phyloP scores from a whole-genome alignment of 2,329 filamentous ascomycete species.

The Dissoconium aciculare region DNA sequence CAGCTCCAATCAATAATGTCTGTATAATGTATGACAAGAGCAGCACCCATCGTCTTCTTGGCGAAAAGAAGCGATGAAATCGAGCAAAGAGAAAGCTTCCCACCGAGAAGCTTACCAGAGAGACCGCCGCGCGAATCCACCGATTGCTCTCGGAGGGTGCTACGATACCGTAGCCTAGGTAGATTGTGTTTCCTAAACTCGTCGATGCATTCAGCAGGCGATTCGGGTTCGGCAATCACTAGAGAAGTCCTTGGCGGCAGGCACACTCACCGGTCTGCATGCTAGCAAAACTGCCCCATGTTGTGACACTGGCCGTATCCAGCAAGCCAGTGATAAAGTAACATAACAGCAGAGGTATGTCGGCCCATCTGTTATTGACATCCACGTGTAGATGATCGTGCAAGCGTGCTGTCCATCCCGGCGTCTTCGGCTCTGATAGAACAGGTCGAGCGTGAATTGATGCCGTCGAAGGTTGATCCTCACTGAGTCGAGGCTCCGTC shows the following conservation, averaged over 20 bases:
- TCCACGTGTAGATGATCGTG: constrained; percentile 29
- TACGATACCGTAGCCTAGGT: constrained; percentile 59
- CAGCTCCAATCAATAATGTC: constrained; percentile 26
- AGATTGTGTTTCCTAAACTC: constrained; percentile 53
- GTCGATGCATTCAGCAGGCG: not conserved
- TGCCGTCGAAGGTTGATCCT: not conserved
- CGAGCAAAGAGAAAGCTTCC: constrained; percentile 57
- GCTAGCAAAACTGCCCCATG: constrained; percentile 67
- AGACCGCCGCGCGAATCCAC: constrained; percentile 59
- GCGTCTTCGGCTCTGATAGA: not conserved
- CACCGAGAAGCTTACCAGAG: constrained; percentile 54
- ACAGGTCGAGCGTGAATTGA: constrained; percentile 1
- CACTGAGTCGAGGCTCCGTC: too few relatives aligned
- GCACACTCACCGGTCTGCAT: constrained; percentile 57
- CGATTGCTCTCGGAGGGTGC: constrained; percentile 35
- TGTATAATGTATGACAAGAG: constrained; percentile 31
- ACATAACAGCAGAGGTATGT: constrained; percentile 54
- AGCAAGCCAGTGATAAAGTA: constrained; percentile 65
- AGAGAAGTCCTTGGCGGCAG: not conserved
- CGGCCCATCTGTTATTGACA: constrained; percentile 47
- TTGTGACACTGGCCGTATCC: constrained; percentile 60
- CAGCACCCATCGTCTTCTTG: constrained; percentile 50
- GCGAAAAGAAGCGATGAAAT: constrained; percentile 49
- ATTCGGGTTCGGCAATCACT: too few relatives aligned
- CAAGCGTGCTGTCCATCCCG: constrained; percentile 5